Base-by-base conservation (phyloP, 139 green algal genomes). In the Mesotaenium endlicherianum region DNA sequence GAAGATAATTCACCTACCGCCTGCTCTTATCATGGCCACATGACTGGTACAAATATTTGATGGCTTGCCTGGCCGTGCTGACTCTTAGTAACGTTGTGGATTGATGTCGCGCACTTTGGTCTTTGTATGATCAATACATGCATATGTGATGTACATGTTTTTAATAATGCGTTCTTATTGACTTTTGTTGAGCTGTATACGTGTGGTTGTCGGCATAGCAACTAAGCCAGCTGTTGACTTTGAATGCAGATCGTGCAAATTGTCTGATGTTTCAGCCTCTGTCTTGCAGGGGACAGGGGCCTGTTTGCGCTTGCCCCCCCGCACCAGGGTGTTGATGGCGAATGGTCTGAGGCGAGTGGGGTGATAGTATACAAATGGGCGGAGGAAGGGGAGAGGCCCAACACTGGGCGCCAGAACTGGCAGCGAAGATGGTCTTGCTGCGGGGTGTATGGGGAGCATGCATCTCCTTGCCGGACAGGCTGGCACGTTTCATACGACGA, bases 361-460 rank as follows among this genome's bases (percentile, higher is more conserved):
- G 34, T 86, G 1, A 86, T 86, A 60, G 80, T 86, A 16, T 86
- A 86, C 31, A 82, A 58, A 0, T 86, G 71, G 80, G 86, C 86
- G 36, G 70, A 83, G 8, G 20, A 47, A n/a, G 34, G 14, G n/a
- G 16, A 67, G 8, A 41, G 80, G 20, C 80, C 80, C 26, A 86
- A 86, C 34, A 84, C 80, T n/a, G 80, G 80, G n/a, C 57, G 49
- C 43, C 44, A 70, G 31, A 83, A 86, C 74, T 86, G 80, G 80
- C 86, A 86, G 43, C 80, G 72, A 14, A 26, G 80, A 31, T 86
- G 80, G 80, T 85, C 80, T 26, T 86, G 80, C 49, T 86, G 80
- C 53, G 80, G 80, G 8, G 70, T 76, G 43, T 86, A 86, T 49
- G 80, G 49, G 16, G 70, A 86, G 42, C 31, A 86, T 6, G 80